Base-by-base conservation (phyloP, 192 early-diverging fungal species). In the Pilaira anomala region DNA sequence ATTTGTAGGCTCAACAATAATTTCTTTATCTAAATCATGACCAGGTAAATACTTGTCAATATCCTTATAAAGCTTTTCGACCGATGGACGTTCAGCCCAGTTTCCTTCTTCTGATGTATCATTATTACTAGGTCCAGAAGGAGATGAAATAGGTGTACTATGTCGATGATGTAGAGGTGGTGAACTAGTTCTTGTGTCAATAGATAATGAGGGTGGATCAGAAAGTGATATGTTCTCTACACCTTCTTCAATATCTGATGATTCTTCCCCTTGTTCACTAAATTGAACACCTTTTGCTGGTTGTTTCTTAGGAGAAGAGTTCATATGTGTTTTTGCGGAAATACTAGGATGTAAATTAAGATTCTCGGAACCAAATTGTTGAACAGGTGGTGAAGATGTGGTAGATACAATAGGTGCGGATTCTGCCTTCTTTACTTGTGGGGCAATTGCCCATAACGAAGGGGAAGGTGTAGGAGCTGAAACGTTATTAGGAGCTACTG, bases 11-110 rank as follows among this genome's bases (percentile, higher is more conserved):
- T 63, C 54, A 42, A 62, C 83, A 16, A 86, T 76, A 51, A 90
- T 88, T n/a, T 80, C 85, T 48, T 80, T 76, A 61, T 91, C 90
- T 48, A 91, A 67, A 59, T 91, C 87, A 46, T 90, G 86, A n/a
- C 76, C 82, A 24, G 87, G 88, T 63, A 91, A 87, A 62, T 85
- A 91, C 63, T 82, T 74, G 41, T 87, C 87, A 52, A 90, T 73
- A 58, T 90, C 79, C 48, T 87, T 80, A 22, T 78, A 80, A 50
- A 91, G 80, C 40, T 81, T 78, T 26, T 89, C 87, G 2, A 85
- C 70, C 0, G 87, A 82, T 7, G 90, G 90, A 16, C 89, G 77
- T 25, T 78, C 77, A 7, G 72, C 72, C 82, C 79, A 83, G 16
- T 75, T 76, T 62, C 69, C 73, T 21, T 71, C 19, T 33, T 65